Evolutionary conservation across 192 early-diverging fungal species (phyloP).

Genomic region (Spizellomyces punctatus): DNA sequence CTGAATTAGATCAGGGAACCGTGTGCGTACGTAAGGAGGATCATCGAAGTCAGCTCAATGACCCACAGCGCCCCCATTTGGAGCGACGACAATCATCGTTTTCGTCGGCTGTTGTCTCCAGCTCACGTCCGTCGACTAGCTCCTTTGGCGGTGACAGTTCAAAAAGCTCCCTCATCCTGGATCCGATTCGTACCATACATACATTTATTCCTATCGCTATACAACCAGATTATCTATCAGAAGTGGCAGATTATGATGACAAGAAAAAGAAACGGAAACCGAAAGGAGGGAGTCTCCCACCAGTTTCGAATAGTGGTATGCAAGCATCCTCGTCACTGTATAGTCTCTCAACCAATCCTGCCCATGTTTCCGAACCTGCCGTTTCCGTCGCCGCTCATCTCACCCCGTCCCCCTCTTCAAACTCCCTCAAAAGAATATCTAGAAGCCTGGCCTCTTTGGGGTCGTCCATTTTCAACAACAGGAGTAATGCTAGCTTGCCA

Average conservation of each 20-base stretch:
- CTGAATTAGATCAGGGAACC: too few species aligned
- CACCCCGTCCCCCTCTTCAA: background rate
- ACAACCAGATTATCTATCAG: conserved; percentile 12
- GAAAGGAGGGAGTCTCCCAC: background rate
- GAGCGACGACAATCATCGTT: too few species aligned
- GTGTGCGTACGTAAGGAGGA: too few species aligned
- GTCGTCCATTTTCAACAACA: conserved; percentile 14
- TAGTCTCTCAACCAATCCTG: background rate
- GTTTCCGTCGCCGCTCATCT: background rate
- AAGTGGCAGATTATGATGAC: background rate
- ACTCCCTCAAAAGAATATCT: conserved; percentile 6
- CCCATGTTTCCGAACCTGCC: background rate
- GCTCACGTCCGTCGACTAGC: conserved; percentile 5
- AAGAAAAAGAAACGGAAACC: background rate
- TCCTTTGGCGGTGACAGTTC: conserved; percentile 10
- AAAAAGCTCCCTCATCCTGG: conserved; percentile 6
- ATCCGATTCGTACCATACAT: conserved; percentile 25
- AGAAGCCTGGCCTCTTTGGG: conserved; percentile 31
- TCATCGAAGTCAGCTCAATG: too few species aligned
- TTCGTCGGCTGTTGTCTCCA: background rate
- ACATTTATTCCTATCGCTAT: conserved; percentile 26
- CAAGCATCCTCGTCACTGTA: background rate
- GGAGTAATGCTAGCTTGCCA: conserved; percentile 27
- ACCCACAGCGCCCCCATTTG: too few species aligned
- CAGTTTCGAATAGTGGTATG: background rate